Conservation (phyloP, 116 monocot genomes). For the Trichopus zeylanicus region DNA sequence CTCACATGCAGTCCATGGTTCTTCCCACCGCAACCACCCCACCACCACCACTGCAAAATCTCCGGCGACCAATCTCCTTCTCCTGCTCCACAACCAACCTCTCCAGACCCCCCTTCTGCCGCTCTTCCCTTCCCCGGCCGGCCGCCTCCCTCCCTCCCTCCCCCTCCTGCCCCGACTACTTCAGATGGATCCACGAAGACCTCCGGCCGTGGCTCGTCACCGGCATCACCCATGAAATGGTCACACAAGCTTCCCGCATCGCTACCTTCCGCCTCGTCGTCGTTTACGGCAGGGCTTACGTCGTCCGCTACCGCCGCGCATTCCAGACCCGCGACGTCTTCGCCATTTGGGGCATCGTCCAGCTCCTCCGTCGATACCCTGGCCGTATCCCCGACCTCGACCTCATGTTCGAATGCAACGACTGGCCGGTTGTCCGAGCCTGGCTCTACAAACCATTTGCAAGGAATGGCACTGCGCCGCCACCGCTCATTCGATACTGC, state of each 20-base stretch:
- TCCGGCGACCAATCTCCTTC: constrained; percentile 5
- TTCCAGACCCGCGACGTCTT: constrained; percentile 52
- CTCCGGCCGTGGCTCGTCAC: constrained; percentile 43
- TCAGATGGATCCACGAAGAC: constrained; percentile 64
- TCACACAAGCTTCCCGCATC: constrained; percentile 7
- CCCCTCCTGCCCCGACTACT: constrained; percentile 41
- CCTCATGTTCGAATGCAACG: constrained; percentile 58
- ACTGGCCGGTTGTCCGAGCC: constrained; percentile 32
- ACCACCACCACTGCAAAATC: background rate
- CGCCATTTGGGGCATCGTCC: constrained; percentile 62
- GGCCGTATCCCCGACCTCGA: constrained; percentile 52
- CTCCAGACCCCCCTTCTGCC: background rate
- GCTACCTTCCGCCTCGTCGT: constrained; percentile 45
- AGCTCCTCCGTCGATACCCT: constrained; percentile 43
- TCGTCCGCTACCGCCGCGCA: constrained; percentile 21
- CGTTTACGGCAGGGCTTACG: constrained; percentile 26
- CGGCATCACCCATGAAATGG: constrained; percentile 23
- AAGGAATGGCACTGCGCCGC: background rate
- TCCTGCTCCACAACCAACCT: constrained; percentile 9
- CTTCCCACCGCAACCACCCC: background rate
- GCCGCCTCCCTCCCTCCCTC: constrained; percentile 2
- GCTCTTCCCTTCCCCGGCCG: background rate
- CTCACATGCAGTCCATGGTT: background rate
- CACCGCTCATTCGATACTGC: constrained; percentile 52
- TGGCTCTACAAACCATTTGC: constrained; percentile 2